Evolutionary conservation across 1,284 basidiomycete genomes (phyloP), one percentile per base, ranked within the genome.

Genomic region (Sanghuangporus sanghuang): DNA sequence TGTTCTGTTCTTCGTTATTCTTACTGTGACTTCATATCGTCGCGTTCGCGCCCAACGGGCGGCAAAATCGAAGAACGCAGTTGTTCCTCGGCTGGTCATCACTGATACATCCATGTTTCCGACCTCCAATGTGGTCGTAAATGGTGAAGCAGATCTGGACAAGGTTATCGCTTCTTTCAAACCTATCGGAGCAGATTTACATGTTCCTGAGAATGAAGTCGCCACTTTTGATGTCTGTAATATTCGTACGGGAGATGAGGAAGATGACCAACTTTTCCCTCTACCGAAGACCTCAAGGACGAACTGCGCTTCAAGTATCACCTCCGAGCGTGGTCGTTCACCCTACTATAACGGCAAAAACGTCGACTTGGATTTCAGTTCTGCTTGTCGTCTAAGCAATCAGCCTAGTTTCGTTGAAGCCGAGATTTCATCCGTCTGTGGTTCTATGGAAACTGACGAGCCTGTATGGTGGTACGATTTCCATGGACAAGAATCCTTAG

Each of bases 101-200:
- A 64, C 63, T 16, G 63, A 64, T 38, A 64, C 59, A 14, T 64
- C 63, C 32, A 61, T 61, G 40, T 52, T 64, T 39, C 63, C 63
- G 27, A 55, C 59, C 11, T 61, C 59, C 27, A 44, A 23, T 18
- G 49, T 61, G 38, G 63, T 64, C 12, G 59, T 64, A 16, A 59
- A 61, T 11, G 56, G 46, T 14, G 59, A 61, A 16, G 44, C 53
- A 27, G 58, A n/a, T 12, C 54, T 64, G 11, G 63, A 61, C 42
- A 57, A 57, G 16, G 46, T 64, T 23, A 64, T 64, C 21, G 59
- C 63, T 16, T 64, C 63, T 7, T 52, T 44, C 49, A 64, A 57
- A 27, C 63, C 63, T 9, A 5, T 64, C 38, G 63, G 56, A 49
- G 35, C 38, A 16, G 56, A 63, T 14, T 21, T 12, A 21, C 52